Base-by-base conservation (phyloP, 164 flowering plant genomes). In the Nymphaea colorata region DNA sequence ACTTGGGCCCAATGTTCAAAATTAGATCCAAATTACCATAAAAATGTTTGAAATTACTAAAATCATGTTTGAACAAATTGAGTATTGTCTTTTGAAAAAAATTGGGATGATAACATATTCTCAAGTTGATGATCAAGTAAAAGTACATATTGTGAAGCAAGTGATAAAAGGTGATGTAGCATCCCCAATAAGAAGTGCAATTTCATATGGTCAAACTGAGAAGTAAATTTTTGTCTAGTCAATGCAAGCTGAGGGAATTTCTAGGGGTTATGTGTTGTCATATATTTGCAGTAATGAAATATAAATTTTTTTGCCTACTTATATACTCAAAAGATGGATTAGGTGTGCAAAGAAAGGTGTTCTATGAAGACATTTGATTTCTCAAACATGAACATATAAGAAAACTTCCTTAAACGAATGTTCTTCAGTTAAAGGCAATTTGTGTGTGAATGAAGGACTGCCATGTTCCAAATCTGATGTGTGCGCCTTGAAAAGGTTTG, bases 261-360 rank as follows among this genome's bases (percentile, higher is more conserved):
- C 11, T 10, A 17, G 64, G 64, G 18, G 17, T 61, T 18, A 6
- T 41, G 7, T 61, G n/a, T n/a, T n/a, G n/a, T 18, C 64, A 61
- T 18, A 61, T n/a, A 11, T 6, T 61, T 15, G 41, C 7, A 4
- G 36, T 61, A 18, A 61, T 8, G 11, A 4, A 6, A 6, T 61
- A 14, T 4, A 11, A 3, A n/a, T 14, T 15, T 15, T 15, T n/a
- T 4, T 25, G 7, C 11, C 0, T 4, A 8, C 3, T 61, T 61
- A 61, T 25, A 61, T 61, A 14, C 64, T 61, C 17, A 61, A 61
- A 41, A 61, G 64, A 6, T 61, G 64, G 64, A 61, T 11, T n/a
- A 61, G 42, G 64, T 14, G 8, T 3, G 64, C 25, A 25, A 61
- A 18, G 41, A 61, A 15, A 14, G 11, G 64, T 17, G 64, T 18